phyloP scores from a whole-genome alignment of 495 filamentous ascomycete genomes.

The Aspergillus indologenus region DNA sequence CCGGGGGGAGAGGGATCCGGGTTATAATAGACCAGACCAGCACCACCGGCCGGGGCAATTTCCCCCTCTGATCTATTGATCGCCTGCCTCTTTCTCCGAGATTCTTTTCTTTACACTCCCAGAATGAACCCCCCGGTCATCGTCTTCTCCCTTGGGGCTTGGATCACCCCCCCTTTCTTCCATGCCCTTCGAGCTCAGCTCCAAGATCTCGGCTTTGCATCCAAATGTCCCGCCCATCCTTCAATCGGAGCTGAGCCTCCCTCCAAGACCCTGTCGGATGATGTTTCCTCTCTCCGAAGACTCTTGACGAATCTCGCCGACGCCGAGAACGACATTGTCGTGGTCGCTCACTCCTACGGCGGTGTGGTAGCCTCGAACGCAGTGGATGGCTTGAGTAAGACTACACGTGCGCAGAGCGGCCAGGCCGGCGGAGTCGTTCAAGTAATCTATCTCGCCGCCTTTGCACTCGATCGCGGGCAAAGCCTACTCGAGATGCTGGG shows the following conservation, averaged over 20 bases:
- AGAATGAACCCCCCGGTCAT: conserved; percentile 30
- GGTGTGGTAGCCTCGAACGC: conserved; percentile 44
- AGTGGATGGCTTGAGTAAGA: conserved; percentile 38
- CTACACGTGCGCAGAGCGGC: conserved; percentile 26
- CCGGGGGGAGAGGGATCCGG: too few relatives aligned
- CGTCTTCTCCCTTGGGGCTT: conserved; percentile 50
- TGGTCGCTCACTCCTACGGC: conserved; percentile 53
- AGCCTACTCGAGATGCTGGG: conserved; percentile 27
- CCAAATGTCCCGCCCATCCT: conserved; percentile 37
- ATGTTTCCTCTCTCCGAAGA: conserved; percentile 29
- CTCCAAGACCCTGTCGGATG: conserved; percentile 37
- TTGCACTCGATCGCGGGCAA: conserved; percentile 30
- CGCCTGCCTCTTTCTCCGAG: too few relatives aligned
- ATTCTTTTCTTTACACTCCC: neutral
- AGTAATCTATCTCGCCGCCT: conserved; percentile 40
- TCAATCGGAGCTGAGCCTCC: conserved; percentile 40
- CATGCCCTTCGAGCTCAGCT: conserved; percentile 33
- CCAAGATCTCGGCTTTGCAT: conserved; percentile 29
- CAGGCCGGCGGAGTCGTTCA: conserved; percentile 38
- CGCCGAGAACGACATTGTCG: conserved; percentile 41
- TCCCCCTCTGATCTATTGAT: too few relatives aligned
- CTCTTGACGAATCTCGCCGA: conserved; percentile 27
- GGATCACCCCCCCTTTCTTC: conserved; percentile 36
- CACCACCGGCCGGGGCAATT: too few relatives aligned
- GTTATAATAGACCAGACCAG: too few relatives aligned